Base-by-base conservation (phyloP, 2,329 filamentous ascomycete genomes). In the Penicillium sp. region DNA sequence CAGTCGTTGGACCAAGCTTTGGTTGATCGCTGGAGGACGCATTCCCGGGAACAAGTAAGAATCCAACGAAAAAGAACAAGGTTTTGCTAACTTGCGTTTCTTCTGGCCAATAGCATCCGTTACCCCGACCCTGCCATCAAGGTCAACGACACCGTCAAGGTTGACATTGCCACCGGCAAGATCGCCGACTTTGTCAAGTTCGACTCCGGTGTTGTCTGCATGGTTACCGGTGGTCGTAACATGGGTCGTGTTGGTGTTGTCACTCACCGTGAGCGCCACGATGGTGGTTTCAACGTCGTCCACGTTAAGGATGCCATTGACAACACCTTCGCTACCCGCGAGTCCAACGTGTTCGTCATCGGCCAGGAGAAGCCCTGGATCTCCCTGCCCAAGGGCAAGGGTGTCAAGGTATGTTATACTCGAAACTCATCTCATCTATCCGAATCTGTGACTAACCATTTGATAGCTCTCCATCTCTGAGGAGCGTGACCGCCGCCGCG, bases 1-100 rank as follows among this genome's bases (percentile, higher is more conserved):
- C 93, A 97, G 93, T 88, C 93, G 93, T 97, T 97, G 93, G 91
- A 93, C 90, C 91, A 95, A 94, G 90, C 84, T 96, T 94, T 96
- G 91, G 91, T 81, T 79, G 79, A 83, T 74, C 71, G 68, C 68
- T 68, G 67, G 70, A 71, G 68, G 69, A 73, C 67, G 63, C 64
- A 54, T 58, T 59, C 65, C 54, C 64, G 65, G 65, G 66, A 67
- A 64, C 62, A 42, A 69, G 65, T 70, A 69, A 71, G 69, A 55
- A 47, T 33, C 49, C 45, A 36, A 27, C 15, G 24, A 34, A 29
- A 45, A 13, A 55, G 66, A 53, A 65, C 62, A 62, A 54, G 44
- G 50, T 50, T 60, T 54, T 68, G 71, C 69, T 73, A 68, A 74
- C 70, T 40, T 45, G 49, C 24, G 39, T 40, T 46, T 45, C 46